Conservation (phyloP, 768 basidiomycete genomes). For the Trichaptum fuscoviolaceum region DNA sequence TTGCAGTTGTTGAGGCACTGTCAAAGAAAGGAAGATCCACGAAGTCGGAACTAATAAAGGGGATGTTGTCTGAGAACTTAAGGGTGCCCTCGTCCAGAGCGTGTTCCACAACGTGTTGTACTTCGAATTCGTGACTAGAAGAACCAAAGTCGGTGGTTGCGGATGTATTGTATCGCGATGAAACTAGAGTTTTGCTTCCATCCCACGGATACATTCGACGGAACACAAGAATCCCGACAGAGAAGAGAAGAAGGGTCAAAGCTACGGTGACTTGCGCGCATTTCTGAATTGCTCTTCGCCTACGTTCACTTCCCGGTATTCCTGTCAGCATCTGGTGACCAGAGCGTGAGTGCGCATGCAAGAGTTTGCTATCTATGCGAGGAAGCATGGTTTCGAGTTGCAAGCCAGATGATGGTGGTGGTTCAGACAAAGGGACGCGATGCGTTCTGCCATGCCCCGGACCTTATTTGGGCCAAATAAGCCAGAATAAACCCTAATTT, state of each 20-base stretch:
- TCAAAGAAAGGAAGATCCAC: slow-evolving; percentile 2
- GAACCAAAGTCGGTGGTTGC: neutral
- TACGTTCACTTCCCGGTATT: neutral
- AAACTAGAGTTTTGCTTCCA: neutral
- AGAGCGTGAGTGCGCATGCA: neutral
- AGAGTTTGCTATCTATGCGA: neutral
- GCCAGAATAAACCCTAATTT: neutral
- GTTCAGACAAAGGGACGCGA: neutral
- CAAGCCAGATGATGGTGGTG: neutral
- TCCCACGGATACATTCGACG: neutral
- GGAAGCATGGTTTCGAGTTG: neutral
- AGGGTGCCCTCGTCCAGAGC: neutral
- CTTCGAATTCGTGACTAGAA: neutral
- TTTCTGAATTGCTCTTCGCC: neutral
- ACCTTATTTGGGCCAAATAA: neutral
- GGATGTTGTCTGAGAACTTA: neutral
- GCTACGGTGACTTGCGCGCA: neutral
- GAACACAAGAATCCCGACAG: neutral
- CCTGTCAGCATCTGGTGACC: neutral
- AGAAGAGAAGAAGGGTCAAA: neutral
- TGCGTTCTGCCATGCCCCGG: neutral
- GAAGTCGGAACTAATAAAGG: neutral
- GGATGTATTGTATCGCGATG: neutral
- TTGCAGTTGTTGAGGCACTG: neutral
- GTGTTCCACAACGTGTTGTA: neutral